Evolutionary conservation across 768 basidiomycete genomes (phyloP).

Genomic region (Pisolithus microcarpus): DNA sequence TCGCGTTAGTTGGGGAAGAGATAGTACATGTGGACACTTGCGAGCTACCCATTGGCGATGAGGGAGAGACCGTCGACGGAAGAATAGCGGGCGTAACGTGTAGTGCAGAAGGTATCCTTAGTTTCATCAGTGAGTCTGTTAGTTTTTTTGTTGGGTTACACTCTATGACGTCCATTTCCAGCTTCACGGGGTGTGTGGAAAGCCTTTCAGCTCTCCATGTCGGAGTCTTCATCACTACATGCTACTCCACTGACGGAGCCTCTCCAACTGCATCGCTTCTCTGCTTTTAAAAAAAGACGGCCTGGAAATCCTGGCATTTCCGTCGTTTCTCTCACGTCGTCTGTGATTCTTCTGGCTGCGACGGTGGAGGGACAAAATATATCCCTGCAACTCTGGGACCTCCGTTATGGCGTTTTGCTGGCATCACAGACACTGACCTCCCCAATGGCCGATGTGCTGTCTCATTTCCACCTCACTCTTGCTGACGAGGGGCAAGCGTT

Average conservation of each 20-base stretch:
- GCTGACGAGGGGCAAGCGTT: conserved; percentile 43
- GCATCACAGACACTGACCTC: conserved; percentile 47
- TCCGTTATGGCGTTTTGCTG: conserved; percentile 61
- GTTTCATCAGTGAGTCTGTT: conserved; percentile 39
- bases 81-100: conserved; percentile 15
- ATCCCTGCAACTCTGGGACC: conserved; percentile 57
- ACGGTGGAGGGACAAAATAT: conserved; percentile 35
- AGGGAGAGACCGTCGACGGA: neutral
- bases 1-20: conserved; percentile 16
- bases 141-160: neutral
- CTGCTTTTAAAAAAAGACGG: conserved; percentile 6
- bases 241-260: conserved; percentile 14
- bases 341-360: conserved; percentile 50
- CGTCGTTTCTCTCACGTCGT: conserved; percentile 46
- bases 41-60: conserved; percentile 15
- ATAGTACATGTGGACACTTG: conserved; percentile 12
- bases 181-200: conserved; percentile 41
- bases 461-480: conserved; percentile 24
- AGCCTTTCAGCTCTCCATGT: conserved; percentile 26
- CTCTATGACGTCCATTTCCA: conserved; percentile 15
- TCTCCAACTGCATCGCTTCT: conserved; percentile 19
- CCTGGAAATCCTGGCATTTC: conserved; percentile 21
- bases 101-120: conserved; percentile 43
- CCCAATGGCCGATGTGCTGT: conserved; percentile 28
- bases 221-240: conserved; percentile 19